Evolutionary conservation across 345 rosid genomes (phyloP).

Genomic region (Salix caprea): DNA sequence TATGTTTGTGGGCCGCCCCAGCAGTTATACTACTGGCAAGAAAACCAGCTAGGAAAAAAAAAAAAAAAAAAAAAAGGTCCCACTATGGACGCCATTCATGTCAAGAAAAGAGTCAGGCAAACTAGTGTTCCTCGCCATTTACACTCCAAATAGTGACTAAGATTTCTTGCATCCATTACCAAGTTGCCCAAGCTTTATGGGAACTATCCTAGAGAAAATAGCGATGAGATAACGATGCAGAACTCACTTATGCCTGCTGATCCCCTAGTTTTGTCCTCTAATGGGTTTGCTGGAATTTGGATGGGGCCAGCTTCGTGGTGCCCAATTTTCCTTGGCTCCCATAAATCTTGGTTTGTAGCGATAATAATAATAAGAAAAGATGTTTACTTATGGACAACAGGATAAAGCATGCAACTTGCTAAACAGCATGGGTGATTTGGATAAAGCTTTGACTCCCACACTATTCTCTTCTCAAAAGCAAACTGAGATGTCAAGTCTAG

Average conservation of each 20-base stretch:
- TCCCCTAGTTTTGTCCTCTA: neutral
- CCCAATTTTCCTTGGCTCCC: too few relatives aligned
- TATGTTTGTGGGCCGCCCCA: conserved; percentile 34
- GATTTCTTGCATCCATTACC: neutral
- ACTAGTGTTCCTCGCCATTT: conserved; percentile 22
- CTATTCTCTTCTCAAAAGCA: neutral
- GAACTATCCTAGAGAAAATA: neutral
- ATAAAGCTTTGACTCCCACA: neutral
- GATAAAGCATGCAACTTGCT: too few relatives aligned
- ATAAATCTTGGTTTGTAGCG: too few relatives aligned
- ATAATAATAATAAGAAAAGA: too few relatives aligned
- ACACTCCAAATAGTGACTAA: neutral
- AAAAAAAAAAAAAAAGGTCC: neutral
- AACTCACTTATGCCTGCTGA: neutral
- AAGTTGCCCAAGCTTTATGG: neutral
- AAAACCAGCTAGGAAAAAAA: conserved; percentile 9
- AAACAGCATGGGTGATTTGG: neutral
- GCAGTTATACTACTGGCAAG: conserved; percentile 22
- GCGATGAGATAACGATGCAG: neutral
- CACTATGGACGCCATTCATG: conserved; percentile 24
- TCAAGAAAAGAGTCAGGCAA: neutral
- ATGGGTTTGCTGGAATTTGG: too few relatives aligned
- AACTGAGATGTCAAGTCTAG: neutral
- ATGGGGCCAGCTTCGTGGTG: too few relatives aligned
- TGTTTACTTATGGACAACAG: too few relatives aligned